Conservation (phyloP, 257 asterid genomes). For the Galeopsis tetrahit region DNA sequence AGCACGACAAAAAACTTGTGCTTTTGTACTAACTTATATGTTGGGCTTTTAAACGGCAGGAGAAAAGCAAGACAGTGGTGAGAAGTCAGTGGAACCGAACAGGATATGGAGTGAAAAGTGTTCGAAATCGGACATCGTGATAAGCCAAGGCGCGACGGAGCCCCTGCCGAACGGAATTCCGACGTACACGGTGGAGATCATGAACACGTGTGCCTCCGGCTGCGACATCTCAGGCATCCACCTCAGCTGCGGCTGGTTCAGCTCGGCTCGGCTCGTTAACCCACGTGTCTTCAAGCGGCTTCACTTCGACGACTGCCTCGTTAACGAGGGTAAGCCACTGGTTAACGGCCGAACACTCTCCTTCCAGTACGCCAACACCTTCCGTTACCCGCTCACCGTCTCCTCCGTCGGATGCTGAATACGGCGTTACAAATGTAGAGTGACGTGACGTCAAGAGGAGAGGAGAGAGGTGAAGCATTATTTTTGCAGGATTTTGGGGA, state of each 20-base stretch:
- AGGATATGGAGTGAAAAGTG: conserved; percentile 84
- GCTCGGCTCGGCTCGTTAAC: conserved; percentile 82
- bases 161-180: conserved; percentile 93
- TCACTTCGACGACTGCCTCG: conserved; percentile 67
- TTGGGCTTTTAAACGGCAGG: conserved; percentile 24
- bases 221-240: conserved; percentile 70
- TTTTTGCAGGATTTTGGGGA: conserved; percentile 17
- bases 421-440: conserved; percentile 17
- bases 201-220: conserved; percentile 70
- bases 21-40: conserved; percentile 1
- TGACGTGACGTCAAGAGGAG: neutral
- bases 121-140: conserved; percentile 71
- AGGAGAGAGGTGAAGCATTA: conserved; percentile 1
- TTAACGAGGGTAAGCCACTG: conserved; percentile 77
- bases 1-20: neutral
- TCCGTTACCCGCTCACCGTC: conserved; percentile 66
- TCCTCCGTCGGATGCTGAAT: conserved; percentile 65
- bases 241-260: conserved; percentile 89
- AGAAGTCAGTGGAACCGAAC: conserved; percentile 54
- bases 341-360: conserved; percentile 64
- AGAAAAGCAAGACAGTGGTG: neutral
- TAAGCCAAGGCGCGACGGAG: conserved; percentile 72
- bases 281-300: conserved; percentile 80
- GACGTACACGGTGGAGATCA: conserved; percentile 83
- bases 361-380: conserved; percentile 84